Conservation (phyloP, 2,329 filamentous ascomycete species). For the Fusarium sp. region DNA sequence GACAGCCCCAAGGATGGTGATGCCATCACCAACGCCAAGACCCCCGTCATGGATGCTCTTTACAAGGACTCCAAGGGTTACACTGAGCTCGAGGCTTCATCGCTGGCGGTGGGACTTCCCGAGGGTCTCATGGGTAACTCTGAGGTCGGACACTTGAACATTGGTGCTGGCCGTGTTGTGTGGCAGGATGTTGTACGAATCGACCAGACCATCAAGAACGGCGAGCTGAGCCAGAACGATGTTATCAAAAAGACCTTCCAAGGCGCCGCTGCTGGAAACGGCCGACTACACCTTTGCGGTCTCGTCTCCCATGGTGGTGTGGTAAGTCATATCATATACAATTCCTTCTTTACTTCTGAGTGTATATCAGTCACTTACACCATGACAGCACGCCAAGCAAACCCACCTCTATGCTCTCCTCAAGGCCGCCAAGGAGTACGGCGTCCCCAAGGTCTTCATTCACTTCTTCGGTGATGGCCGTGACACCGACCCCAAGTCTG, state of each 20-base stretch:
- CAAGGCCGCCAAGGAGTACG: constrained; percentile 88
- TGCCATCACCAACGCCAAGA: constrained; percentile 93
- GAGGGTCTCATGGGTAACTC: constrained; percentile 99
- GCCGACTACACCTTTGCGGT: constrained; percentile 90
- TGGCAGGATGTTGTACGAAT: constrained; percentile 99
- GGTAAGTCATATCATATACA: constrained; percentile 57
- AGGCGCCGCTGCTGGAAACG: constrained; percentile 86
- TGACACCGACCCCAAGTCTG: constrained; percentile 97
- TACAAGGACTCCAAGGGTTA: constrained; percentile 85
- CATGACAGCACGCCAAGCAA: constrained; percentile 87
- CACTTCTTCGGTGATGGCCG: constrained; percentile 99
- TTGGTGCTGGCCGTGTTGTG: constrained; percentile 95
- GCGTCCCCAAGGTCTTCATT: constrained; percentile 92
- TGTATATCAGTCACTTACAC: constrained; percentile 21
- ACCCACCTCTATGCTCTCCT: constrained; percentile 90
- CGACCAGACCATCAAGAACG: constrained; percentile 90
- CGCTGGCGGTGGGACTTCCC: constrained; percentile 92
- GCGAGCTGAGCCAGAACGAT: constrained; percentile 79
- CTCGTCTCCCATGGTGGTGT: constrained; percentile 96
- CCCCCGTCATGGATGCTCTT: constrained; percentile 94
- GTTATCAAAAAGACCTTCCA: constrained; percentile 83
- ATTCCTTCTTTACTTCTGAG: neutral
- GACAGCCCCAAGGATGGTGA: constrained; percentile 89
- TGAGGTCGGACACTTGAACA: constrained; percentile 98
- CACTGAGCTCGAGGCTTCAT: constrained; percentile 94